Evolutionary conservation across 345 rosid species (phyloP), one percentile per base, ranked within the genome.

Genomic region (Salix dunnii): DNA sequence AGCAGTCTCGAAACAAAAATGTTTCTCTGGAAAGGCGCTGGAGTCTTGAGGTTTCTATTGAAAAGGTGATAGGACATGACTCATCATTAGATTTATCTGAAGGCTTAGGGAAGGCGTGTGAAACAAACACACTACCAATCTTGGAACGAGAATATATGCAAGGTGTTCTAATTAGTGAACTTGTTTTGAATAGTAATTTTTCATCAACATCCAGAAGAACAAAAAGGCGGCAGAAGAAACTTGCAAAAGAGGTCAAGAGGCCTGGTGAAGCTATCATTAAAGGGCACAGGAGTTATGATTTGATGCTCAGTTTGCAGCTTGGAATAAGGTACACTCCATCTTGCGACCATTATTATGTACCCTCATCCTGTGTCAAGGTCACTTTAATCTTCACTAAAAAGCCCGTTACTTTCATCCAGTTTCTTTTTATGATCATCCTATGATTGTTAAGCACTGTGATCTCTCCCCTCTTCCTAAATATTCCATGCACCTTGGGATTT

Each of bases 41-140:
- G 99, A 96, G 99, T 83, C 97, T 93, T 76, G 98, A 96, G 85
- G 99, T 93, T 28, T 90, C 97, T 68, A 89, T 96, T 62, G 99
- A 96, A 88, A 96, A 93, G 77, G 96, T 91, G 82, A 96, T 96
- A 68, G 97, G 92, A 68, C 92, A 91, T 82, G 93, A 83, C 86
- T 85, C 89, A 58, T 90, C 94, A 12, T 71, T 79, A 11, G 92
- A 83, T 61, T 81, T 88, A 69, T 82, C 90, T 28, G 90, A 86
- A 30, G 82, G 89, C 23, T 71, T 67, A 73, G 85, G 82, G 55
- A 86, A 74, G 71, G 86, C 79, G 75, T 65, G 28, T 68, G 86
- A 84, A 65, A 71, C 81, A 46, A 86, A 82, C 72, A 49, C 81
- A 77, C 91, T 72, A 0, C 84, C 99, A 27, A 89, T 88, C 76